A percentile compares a stretch with the other conserved stretches of the same genome.
Conservation (phyloP, 495 filamentous ascomycete species). For the Talaromyces ruber region DNA sequence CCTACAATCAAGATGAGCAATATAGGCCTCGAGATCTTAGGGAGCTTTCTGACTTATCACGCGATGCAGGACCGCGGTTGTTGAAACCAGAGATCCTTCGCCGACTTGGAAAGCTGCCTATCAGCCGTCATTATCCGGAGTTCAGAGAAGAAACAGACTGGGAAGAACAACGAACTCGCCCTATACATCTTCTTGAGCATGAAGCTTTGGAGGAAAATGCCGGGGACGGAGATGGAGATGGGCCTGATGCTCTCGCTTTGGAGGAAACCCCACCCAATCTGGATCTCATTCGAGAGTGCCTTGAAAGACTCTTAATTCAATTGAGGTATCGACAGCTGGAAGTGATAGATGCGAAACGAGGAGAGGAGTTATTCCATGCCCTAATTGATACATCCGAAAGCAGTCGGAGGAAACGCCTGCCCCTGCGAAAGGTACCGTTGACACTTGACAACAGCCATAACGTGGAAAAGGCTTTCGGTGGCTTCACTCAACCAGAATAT, state of each 20-base stretch:
- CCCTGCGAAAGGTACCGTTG: slow-evolving; percentile 9
- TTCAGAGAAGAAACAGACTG: slow-evolving; percentile 2
- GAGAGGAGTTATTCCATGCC: neutral
- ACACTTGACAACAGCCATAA: neutral
- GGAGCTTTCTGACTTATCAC: slow-evolving; percentile 13
- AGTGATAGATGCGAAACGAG: slow-evolving; percentile 14
- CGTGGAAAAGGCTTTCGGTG: slow-evolving; percentile 7
- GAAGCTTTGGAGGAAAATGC: neutral
- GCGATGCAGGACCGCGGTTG: slow-evolving; percentile 30
- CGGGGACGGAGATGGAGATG: neutral
- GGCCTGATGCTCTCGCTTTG: neutral
- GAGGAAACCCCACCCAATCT: neutral
- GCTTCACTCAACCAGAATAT: slow-evolving; percentile 9
- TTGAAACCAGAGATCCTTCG: slow-evolving; percentile 14
- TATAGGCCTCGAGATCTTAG: slow-evolving; percentile 11
- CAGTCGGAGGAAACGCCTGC: neutral
- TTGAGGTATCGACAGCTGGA: slow-evolving; percentile 22
- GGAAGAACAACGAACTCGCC: neutral
- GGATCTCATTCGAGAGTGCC: slow-evolving; percentile 11
- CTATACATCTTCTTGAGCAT: neutral
- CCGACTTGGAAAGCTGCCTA: slow-evolving; percentile 10
- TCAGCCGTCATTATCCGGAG: slow-evolving; percentile 18
- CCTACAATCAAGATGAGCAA: slow-evolving; percentile 17
- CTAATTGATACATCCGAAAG: slow-evolving; percentile 2
- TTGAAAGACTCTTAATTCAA: slow-evolving; percentile 21